Percentiles rank a stretch among this genome's conserved stretches.
Evolutionary conservation across 176 grass and related monocot genomes (phyloP).

Genomic region (Avena eriantha): DNA sequence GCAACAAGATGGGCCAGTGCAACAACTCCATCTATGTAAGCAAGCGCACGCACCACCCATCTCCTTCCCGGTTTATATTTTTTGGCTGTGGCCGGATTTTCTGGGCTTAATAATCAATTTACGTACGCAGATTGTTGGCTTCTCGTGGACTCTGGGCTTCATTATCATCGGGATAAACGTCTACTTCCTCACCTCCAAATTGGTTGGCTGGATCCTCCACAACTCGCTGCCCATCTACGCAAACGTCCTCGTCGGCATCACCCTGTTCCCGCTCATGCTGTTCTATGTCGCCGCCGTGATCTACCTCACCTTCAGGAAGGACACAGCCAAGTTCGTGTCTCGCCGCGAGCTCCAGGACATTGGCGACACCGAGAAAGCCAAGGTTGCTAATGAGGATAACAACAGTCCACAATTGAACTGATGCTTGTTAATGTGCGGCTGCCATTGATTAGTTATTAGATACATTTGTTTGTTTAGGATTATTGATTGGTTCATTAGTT

Average conservation of each 20-base stretch:
- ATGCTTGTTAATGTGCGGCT: not conserved
- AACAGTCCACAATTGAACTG: not conserved
- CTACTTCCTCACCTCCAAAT: constrained; percentile 71
- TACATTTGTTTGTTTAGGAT: not conserved
- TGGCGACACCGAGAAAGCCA: not conserved
- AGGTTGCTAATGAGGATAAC: constrained; percentile 30
- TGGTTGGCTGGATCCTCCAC: constrained; percentile 61
- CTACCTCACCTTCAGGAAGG: constrained; percentile 79
- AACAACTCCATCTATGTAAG: constrained; percentile 83
- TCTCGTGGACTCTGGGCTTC: constrained; percentile 66
- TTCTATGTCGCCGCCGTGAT: constrained; percentile 54
- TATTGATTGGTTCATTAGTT: not conserved
- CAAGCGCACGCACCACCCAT: not conserved
- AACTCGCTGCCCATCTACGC: constrained; percentile 51
- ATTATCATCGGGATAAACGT: constrained; percentile 77
- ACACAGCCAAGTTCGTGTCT: constrained; percentile 46
- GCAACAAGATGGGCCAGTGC: constrained; percentile 77
- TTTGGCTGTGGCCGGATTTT: not conserved
- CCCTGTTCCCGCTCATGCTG: constrained; percentile 65
- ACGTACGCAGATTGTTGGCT: constrained; percentile 51
- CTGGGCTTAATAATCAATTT: not conserved
- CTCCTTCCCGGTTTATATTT: not conserved
- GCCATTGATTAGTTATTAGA: not conserved
- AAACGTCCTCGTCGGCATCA: constrained; percentile 53
- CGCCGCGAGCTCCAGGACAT: constrained; percentile 30